Evolutionary conservation across 495 filamentous ascomycete species (phyloP).

Genomic region (Xeromyces bisporus): DNA sequence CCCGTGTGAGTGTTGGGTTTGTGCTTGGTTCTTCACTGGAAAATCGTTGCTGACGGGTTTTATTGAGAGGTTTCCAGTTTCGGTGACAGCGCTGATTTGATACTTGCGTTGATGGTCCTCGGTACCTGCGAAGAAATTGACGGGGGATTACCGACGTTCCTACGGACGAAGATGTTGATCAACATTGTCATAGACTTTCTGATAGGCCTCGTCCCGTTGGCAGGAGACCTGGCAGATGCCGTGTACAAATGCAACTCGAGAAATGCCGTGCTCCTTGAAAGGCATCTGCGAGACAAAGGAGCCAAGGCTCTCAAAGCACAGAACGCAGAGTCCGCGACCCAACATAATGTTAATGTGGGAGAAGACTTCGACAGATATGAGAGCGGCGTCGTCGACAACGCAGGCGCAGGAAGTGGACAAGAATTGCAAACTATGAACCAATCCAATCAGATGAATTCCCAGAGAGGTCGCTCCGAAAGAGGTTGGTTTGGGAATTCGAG

Average conservation of each 20-base stretch:
- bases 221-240: conserved; percentile 71
- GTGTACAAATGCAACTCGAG: conserved; percentile 53
- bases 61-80: conserved; percentile 27
- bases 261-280: conserved; percentile 61
- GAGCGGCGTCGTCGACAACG: conserved; percentile 9
- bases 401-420: too few relatives aligned
- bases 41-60: too few relatives aligned
- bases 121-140: conserved; percentile 48
- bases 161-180: conserved; percentile 52
- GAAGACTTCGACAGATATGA: conserved; percentile 27
- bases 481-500: conserved; percentile 21
- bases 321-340: conserved; percentile 4
- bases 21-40: conserved; percentile 3
- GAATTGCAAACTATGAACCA: conserved; percentile 16
- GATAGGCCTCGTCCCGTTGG: conserved; percentile 67
- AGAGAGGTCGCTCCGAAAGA: conserved; percentile 9
- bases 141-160: conserved; percentile 42
- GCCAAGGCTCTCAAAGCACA: conserved; percentile 12
- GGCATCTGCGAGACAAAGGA: conserved; percentile 40
- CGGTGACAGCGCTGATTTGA: conserved; percentile 58
- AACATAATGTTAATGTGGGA: conserved; percentile 21
- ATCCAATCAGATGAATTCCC: conserved; percentile 8
- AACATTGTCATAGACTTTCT: conserved; percentile 65
- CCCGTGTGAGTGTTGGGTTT: conserved; percentile 43
- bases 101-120: conserved; percentile 46